These are phyloP conservation scores for Acephala macrosclerotiorum DNA, from an alignment of 2,329 filamentous ascomycete species.

Conservation along the genomic window DNA sequence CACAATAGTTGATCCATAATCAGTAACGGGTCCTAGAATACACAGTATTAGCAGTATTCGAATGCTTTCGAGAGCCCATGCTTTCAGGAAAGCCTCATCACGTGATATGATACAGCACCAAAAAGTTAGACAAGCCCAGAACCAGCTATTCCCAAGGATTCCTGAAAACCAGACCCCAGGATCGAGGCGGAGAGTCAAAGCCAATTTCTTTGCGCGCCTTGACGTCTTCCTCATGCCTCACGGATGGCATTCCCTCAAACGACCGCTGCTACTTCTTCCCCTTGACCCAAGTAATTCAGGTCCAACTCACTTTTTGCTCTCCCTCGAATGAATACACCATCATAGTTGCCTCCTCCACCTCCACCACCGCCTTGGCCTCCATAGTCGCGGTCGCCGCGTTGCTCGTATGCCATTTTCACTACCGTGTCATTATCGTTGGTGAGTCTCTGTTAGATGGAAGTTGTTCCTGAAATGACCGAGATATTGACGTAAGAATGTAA, in stretches of 20 bases:
- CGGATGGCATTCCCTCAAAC: not conserved
- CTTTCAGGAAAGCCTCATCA: not conserved
- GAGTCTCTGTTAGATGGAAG: slow-evolving; percentile 21
- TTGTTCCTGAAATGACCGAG: slow-evolving; percentile 17
- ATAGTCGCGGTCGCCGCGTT: slow-evolving; percentile 44
- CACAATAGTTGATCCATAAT: slow-evolving; percentile 88
- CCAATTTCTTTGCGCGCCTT: not conserved
- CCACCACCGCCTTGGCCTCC: slow-evolving; percentile 36
- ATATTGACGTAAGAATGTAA: slow-evolving; percentile 16
- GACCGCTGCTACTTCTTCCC: not conserved
- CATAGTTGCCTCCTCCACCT: slow-evolving; percentile 33
- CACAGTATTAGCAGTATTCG: slow-evolving; percentile 20
- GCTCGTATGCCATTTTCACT: slow-evolving; percentile 44
- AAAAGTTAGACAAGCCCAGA: not conserved
- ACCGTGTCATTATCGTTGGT: slow-evolving; percentile 34
- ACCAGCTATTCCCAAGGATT: too few species aligned
- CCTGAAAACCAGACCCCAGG: not conserved
- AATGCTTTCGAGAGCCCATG: not conserved
- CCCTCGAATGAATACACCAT: slow-evolving; percentile 37
- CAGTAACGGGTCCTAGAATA: slow-evolving; percentile 83
- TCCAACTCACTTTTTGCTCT: slow-evolving; percentile 44
- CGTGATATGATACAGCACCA: not conserved
- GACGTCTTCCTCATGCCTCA: not conserved
- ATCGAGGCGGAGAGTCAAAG: too few species aligned
- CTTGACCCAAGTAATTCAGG: not conserved